These are phyloP conservation scores for Lippia alba DNA, from an alignment of 305 asterid species.

Conservation along the genomic window DNA sequence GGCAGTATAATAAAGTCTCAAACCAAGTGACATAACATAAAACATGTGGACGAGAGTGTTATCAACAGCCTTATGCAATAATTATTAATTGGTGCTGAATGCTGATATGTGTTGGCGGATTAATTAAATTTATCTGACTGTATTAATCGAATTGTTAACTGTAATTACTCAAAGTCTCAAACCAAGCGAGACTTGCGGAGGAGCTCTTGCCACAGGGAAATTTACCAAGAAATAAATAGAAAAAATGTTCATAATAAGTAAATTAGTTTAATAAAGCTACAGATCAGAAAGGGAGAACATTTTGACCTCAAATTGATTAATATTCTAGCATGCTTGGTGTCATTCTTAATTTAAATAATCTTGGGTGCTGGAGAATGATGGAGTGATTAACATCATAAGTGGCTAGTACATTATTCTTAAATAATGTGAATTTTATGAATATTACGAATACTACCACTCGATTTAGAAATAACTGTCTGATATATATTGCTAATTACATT, in stretches of 20 bases:
- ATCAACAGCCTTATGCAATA: not conserved
- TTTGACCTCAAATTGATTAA: not conserved
- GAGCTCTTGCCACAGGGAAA: not conserved
- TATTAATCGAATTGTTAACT: not conserved
- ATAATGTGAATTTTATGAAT: not conserved
- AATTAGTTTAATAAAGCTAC: too few relatives aligned
- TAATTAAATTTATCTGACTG: not conserved
- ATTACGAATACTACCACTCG: too few relatives aligned
- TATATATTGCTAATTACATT: too few relatives aligned
- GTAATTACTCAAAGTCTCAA: not conserved
- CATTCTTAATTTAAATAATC: constrained; percentile 5
- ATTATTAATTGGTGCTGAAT: not conserved
- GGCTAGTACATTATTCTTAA: not conserved
- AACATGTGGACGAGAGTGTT: not conserved
- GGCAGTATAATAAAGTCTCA: too few relatives aligned
- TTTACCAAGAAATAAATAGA: too few relatives aligned
- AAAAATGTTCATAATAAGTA: too few relatives aligned
- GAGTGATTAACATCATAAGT: not conserved
- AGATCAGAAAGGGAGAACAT: too few relatives aligned
- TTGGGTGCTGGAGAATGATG: not conserved
- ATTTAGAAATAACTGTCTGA: too few relatives aligned
- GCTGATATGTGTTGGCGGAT: not conserved
- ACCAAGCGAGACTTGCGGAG: not conserved
- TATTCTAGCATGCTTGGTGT: not conserved
- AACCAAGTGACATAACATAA: too few relatives aligned